Base-by-base conservation (phyloP, 1,284 basidiomycete genomes). In the Pholiota adiposa region DNA sequence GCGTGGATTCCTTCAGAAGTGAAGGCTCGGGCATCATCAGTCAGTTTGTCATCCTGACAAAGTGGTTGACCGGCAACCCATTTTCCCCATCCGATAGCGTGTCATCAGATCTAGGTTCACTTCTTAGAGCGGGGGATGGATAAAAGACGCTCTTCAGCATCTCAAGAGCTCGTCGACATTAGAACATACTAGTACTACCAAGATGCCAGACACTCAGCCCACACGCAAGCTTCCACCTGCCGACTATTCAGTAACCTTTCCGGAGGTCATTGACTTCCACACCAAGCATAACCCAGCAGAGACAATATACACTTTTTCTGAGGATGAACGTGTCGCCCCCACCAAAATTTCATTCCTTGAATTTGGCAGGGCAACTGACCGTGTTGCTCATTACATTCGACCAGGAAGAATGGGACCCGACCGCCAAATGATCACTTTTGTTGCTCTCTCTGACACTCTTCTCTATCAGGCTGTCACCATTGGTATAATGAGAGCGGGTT, bases 381-480 rank as follows among this genome's bases (percentile, higher is more conserved):
- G 75, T 11, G 69, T 70, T n/a, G 75, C 75, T 4, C 70, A 73
- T 56, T 52, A 63, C 19, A 40, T 75, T 27, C 62, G 71, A 3
- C 72, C 74, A 4, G 61, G 58, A 19, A 65, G 70, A 34, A 40
- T 29, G 14, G 70, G 69, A 4, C 50, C 53, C 14, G 65, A 70
- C 3, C 61, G 70, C 49, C 65, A 68, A 43, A 67, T 76, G 27
- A 68, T 77, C 7, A 75, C 70, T 6, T 50, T 77, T 31, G 61
- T 78, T 31, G 70, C 74, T 18, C 67, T 73, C 31, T 64, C 69
- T 21, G 76, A 77, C 51, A 68, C 68, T 6, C 61, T 76, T 4
- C 63, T 75, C 9, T 77, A 79, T 58, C 73, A 75, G 34, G 69
- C 75, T 0, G 59, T 74, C 1, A 59, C 73, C 5, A 51, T 72